Base-by-base conservation (phyloP, 768 basidiomycete species). In the Naganishia vishniacii region DNA sequence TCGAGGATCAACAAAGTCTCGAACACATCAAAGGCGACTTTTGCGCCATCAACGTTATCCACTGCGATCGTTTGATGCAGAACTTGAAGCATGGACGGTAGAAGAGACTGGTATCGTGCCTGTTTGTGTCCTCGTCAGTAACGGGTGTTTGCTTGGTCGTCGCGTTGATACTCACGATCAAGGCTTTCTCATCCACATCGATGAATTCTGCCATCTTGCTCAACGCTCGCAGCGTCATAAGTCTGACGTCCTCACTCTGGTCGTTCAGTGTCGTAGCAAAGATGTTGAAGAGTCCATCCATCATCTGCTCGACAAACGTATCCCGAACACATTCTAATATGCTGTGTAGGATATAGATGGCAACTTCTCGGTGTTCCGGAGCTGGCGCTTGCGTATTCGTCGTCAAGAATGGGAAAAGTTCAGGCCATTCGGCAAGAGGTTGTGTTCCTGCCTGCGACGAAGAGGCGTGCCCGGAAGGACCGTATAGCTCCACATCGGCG, bases 1-100 rank as follows among this genome's bases (percentile, higher is more conserved):
- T 99, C 95, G 64, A 97, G 84, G 73, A 98, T 94, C 48, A 94
- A 83, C 48, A 98, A 85, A 0, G 91, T 93, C 81, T 98, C 95
- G 67, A 98, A 82, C 29, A 97, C 90, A 73, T 99, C 95, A 72
- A 97, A 95, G 26, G 92, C 81, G 72, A 93, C 86, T 68, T 92
- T 86, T 48, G 90, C 89, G 60, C 85, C 85, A 37, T 82, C 81
- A 73, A 92, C 90, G 72, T 97, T 88, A 37, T 83, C 84, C 37
- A 83, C 76, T 69, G 88, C 88, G 7, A 98, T 84, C 41, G 85
- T 83, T 77, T 91, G 87, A 4, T 87, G 87, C 41, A 97, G 86
- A 53, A 97, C 92, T 64, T 84, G 82, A 59, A 98, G 88, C 83
- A 98, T 93, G 28, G 80, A 79, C 32, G 92, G 91, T 48, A 99